These are phyloP conservation scores for Mallotus japonicus DNA, from an alignment of 441 rosid genomes.

Conservation along the genomic window DNA sequence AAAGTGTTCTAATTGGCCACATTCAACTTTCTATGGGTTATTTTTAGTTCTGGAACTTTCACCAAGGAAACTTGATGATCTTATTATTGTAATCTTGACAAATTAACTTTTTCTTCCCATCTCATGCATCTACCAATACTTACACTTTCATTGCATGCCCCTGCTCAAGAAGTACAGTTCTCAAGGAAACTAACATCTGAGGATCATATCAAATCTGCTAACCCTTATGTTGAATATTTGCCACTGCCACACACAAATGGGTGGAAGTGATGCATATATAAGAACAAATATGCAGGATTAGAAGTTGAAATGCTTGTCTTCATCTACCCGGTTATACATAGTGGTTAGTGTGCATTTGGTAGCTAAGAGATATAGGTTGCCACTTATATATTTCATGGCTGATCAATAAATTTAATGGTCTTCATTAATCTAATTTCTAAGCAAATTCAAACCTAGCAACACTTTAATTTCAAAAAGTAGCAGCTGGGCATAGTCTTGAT, in stretches of 20 bases:
- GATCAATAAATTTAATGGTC: too few relatives aligned
- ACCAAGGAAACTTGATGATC: neutral
- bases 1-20: neutral
- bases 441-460: neutral
- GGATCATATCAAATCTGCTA: neutral
- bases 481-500: neutral
- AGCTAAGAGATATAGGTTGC: too few relatives aligned
- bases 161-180: conserved; percentile 20
- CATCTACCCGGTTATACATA: too few relatives aligned
- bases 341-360: too few relatives aligned
- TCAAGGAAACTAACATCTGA: neutral
- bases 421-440: too few relatives aligned
- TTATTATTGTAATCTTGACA: neutral
- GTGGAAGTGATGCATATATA: conserved; percentile 9
- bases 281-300: conserved; percentile 11
- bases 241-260: neutral
- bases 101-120: neutral
- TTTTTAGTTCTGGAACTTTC: neutral
- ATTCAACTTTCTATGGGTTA: neutral
- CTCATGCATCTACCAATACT: conserved; percentile 5
- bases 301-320: too few relatives aligned
- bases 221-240: neutral
- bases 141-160: conserved; percentile 5
- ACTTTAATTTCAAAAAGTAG: neutral
- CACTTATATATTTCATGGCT: too few relatives aligned